Conservation (phyloP, 176 grass and related monocot genomes). For the Tillandsia leiboldiana region DNA sequence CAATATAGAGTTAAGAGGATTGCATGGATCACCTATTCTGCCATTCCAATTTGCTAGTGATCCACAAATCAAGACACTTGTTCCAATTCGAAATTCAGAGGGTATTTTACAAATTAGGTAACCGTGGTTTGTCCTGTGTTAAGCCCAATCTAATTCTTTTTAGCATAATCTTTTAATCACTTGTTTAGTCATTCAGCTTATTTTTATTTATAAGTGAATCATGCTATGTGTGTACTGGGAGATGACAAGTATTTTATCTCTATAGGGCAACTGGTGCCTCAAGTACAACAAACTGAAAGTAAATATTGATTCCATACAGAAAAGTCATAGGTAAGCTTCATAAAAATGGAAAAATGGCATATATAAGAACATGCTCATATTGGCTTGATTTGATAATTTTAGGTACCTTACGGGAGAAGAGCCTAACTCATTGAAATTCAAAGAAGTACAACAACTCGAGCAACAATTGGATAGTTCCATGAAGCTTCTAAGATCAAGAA, state of each 20-base stretch:
- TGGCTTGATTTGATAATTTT: slow-evolving; percentile 6
- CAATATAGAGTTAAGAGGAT: too few species aligned
- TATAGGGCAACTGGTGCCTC: slow-evolving; percentile 70
- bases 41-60: too few species aligned
- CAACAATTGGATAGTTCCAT: slow-evolving; percentile 62
- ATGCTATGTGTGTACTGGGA: too few species aligned
- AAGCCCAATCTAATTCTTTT: too few species aligned
- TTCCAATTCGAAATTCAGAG: too few species aligned
- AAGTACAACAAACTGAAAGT: slow-evolving; percentile 82
- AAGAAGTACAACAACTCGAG: slow-evolving; percentile 77
- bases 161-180: too few species aligned
- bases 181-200: too few species aligned
- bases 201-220: too few species aligned
- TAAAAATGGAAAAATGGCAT: slow-evolving; percentile 7
- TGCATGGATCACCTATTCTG: too few species aligned
- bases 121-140: too few species aligned
- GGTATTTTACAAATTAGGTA: too few species aligned
- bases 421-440: slow-evolving; percentile 36
- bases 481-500: slow-evolving; percentile 68
- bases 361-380: not conserved
- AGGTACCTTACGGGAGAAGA: slow-evolving; percentile 81
- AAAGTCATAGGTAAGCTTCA: slow-evolving; percentile 63
- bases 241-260: slow-evolving; percentile 7
- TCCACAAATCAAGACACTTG: too few species aligned
- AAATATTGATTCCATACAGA: slow-evolving; percentile 77